phyloP scores from a whole-genome alignment of 2,329 filamentous ascomycete genomes.

The Rhinocladiella mackenziei region DNA sequence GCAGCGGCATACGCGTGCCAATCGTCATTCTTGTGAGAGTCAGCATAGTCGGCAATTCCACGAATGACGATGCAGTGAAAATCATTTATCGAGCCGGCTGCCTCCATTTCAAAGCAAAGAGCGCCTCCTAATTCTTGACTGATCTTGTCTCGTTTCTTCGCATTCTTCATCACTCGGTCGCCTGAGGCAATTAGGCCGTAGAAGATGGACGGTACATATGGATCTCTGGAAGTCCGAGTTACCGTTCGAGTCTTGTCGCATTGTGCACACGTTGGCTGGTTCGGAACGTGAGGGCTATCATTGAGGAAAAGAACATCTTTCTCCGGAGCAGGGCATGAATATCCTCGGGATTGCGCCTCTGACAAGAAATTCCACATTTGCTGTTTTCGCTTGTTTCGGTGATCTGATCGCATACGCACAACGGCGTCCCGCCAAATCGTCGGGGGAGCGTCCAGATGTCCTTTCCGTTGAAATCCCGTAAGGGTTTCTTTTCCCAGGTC shows the following conservation, averaged over 20 bases:
- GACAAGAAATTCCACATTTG: too few relatives aligned
- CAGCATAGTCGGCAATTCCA: slow-evolving; percentile 28
- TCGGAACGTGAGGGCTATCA: slow-evolving; percentile 4
- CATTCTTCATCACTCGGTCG: slow-evolving; percentile 30
- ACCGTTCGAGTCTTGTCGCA: slow-evolving; percentile 17
- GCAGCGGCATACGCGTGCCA: slow-evolving; percentile 28
- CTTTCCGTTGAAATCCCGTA: background rate
- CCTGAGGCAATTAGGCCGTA: slow-evolving; percentile 31
- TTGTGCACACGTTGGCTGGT: slow-evolving; percentile 28
- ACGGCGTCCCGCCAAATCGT: background rate
- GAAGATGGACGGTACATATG: slow-evolving; percentile 18
- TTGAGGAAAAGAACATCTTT: background rate
- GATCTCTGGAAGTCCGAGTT: background rate
- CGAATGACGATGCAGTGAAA: slow-evolving; percentile 24
- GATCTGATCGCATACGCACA: background rate
- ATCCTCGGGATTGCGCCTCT: too few relatives aligned
- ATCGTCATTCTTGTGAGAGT: slow-evolving; percentile 27
- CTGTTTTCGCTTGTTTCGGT: too few relatives aligned
- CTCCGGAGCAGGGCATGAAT: background rate
- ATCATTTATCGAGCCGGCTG: slow-evolving; percentile 21
- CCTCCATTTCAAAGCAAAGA: too few relatives aligned
- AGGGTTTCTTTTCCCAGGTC: slow-evolving; percentile 17
- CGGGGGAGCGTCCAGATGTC: background rate
- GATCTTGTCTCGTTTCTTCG: slow-evolving; percentile 10
- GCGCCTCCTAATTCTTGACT: background rate